phyloP scores from a whole-genome alignment of 169 alveolate species.

The Hammondia hammondi region DNA sequence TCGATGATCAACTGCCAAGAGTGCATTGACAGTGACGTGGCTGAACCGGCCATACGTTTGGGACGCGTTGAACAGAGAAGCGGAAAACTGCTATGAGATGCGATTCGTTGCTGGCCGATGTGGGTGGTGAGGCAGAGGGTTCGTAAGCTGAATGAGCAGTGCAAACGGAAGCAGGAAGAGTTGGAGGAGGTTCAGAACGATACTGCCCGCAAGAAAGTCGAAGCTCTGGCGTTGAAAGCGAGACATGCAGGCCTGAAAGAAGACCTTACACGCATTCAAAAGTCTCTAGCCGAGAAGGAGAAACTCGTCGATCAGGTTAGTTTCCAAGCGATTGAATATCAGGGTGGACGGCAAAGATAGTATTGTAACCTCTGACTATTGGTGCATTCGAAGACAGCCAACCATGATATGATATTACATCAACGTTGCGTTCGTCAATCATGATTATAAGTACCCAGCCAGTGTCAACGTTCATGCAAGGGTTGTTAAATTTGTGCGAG shows the following conservation, averaged over 20 bases:
- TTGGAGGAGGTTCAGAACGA: slow-evolving; percentile 86
- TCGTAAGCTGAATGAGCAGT: slow-evolving; percentile 70
- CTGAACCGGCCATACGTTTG: too few relatives aligned
- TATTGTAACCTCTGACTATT: not conserved
- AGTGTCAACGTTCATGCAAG: not conserved
- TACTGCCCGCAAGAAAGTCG: slow-evolving; percentile 88
- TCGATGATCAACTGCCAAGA: too few relatives aligned
- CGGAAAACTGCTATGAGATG: not conserved
- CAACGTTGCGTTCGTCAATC: too few relatives aligned
- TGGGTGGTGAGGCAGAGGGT: slow-evolving; percentile 66
- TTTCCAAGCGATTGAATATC: not conserved
- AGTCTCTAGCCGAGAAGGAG: slow-evolving; percentile 75
- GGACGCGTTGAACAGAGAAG: too few relatives aligned
- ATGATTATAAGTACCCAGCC: too few relatives aligned
- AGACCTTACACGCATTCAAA: slow-evolving; percentile 43
- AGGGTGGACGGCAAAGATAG: not conserved
- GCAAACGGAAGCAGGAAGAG: slow-evolving; percentile 84
- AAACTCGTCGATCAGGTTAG: slow-evolving; percentile 72
- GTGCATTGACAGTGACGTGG: too few relatives aligned
- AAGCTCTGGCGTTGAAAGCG: slow-evolving; percentile 84
- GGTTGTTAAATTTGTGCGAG: slow-evolving; percentile 7
- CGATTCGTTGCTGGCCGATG: not conserved
- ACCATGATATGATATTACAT: too few relatives aligned
- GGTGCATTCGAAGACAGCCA: too few relatives aligned
- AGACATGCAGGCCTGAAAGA: slow-evolving; percentile 80